Evolutionary conservation across 495 filamentous ascomycete species (phyloP), one percentile per base, ranked within the genome.

Genomic region (Aspergillus nanangensis): DNA sequence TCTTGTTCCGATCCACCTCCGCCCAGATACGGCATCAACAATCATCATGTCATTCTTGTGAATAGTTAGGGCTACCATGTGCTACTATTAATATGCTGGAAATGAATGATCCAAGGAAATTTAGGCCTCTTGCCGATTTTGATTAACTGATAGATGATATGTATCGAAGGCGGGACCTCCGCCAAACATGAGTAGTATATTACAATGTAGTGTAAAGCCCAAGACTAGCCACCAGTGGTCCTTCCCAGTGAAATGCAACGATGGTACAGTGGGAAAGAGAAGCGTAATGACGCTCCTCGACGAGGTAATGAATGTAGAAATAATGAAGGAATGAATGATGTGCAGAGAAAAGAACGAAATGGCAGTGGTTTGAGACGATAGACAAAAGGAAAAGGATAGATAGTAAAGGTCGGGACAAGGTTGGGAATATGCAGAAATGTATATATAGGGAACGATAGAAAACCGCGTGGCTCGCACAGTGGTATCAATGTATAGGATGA

Each of bases 381-480:
- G 44, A 53, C 38, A 52, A 53, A 48, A 55, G 47, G 51, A 62
- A 49, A 35, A 29, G 48, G 39, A 49, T 51, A 38, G 31, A 17
- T 39, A 40, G 44, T 36, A 25, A 45, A 46, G 52, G 49, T 54
- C 22, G 51, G 46, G 25, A 48, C 38, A 22, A 39, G 17, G 19
- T 45, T 15, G 32, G 45, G 43, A 18, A 34, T 47, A 51, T 49
- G 45, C 41, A 48, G 49, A 48, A 48, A 45, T n/a, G 39, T 56
- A 48, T 57, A 51, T 51, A 53, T 53, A 53, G 38, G 38, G 36
- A 51, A 51, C 35, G 53, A 54, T 53, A 57, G 53, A 47, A 52
- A 56, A 57, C 49, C 48, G 53, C 54, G 63, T 63, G 65, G 48
- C 65, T 67, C 35, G 67, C 67, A 63, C 67, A 18, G 51, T 60